These are phyloP conservation scores for Didymella arachidicola DNA, from an alignment of 2,329 filamentous ascomycete species.

Conservation along the genomic window DNA sequence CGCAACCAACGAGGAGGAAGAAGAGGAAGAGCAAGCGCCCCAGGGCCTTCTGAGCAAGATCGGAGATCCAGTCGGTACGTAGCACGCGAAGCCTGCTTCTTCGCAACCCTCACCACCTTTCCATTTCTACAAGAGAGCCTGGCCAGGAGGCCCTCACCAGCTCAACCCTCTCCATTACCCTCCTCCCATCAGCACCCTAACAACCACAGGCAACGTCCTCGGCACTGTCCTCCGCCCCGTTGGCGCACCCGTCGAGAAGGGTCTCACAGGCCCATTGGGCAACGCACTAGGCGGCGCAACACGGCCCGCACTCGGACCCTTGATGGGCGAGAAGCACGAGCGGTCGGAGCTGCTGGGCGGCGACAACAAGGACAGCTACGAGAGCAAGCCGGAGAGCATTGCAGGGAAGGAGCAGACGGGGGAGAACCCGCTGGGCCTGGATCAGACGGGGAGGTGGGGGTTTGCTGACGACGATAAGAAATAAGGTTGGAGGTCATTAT, in stretches of 20 bases:
- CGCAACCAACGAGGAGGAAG: conserved; percentile 25
- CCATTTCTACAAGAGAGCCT: background rate
- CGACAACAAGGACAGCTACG: conserved; percentile 51
- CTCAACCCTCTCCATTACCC: no score
- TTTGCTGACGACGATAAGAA: conserved; percentile 39
- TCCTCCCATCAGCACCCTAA: background rate
- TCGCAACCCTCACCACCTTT: no score
- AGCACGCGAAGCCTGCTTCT: no score
- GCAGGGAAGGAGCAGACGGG: conserved; percentile 52
- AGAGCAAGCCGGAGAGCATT: conserved; percentile 46
- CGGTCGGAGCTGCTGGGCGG: conserved; percentile 49
- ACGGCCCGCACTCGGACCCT: conserved; percentile 46
- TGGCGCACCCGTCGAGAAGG: conserved; percentile 49
- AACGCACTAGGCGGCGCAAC: conserved; percentile 49
- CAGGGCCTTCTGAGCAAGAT: conserved; percentile 42
- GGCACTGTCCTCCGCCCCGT: conserved; percentile 50
- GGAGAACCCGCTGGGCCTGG: conserved; percentile 51
- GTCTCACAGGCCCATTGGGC: conserved; percentile 48
- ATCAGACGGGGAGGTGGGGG: conserved; percentile 49
- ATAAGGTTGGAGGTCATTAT: background rate
- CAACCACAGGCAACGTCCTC: conserved; percentile 45
- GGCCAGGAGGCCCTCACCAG: no score
- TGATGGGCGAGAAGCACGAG: conserved; percentile 48
- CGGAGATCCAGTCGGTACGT: conserved; percentile 45
- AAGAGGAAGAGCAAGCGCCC: conserved; percentile 32